Evolutionary conservation across 352 stramenopile genomes (phyloP).

Genomic region (Pythium folliculosum): DNA sequence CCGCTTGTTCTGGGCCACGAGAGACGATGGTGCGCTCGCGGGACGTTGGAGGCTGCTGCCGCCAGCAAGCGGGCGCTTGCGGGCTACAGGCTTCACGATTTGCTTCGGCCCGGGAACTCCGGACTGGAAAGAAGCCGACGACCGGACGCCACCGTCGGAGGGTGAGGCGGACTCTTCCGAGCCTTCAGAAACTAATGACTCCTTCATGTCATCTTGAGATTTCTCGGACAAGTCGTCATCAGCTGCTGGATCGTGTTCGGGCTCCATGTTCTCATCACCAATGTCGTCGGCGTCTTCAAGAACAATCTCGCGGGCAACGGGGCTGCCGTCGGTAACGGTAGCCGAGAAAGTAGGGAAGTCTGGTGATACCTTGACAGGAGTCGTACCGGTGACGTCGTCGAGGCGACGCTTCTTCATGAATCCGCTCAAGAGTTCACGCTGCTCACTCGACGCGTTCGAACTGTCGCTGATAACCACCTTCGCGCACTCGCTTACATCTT

Average conservation of each 20-base stretch:
- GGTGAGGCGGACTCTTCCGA: conserved; percentile 14
- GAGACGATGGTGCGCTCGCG: conserved; percentile 17
- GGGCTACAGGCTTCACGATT: conserved; percentile 11
- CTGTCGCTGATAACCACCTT: conserved; percentile 19
- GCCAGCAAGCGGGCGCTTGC: conserved; percentile 23
- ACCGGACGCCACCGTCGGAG: conserved; percentile 1
- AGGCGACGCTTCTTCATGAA: conserved; percentile 32
- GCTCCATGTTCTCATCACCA: conserved; percentile 21
- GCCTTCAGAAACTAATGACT: conserved; percentile 13
- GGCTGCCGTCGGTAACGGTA: conserved; percentile 15
- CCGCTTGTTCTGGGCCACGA: conserved; percentile 18
- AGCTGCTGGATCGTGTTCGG: conserved; percentile 2
- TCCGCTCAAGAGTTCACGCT: conserved; percentile 15
- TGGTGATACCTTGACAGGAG: conserved; percentile 24
- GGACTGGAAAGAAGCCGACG: background rate
- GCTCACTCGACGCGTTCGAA: background rate
- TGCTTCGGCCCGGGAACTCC: conserved; percentile 19
- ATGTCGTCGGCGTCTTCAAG: background rate
- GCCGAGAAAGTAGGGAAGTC: conserved; percentile 24
- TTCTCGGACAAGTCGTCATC: conserved; percentile 4
- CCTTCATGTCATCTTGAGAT: conserved; percentile 13
- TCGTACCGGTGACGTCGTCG: conserved; percentile 24
- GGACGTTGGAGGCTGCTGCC: conserved; percentile 4
- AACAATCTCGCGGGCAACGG: background rate
- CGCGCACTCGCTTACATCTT: background rate